Conservation (phyloP, 371 early-diverging fungal genomes). For the Mycotypha africana region DNA sequence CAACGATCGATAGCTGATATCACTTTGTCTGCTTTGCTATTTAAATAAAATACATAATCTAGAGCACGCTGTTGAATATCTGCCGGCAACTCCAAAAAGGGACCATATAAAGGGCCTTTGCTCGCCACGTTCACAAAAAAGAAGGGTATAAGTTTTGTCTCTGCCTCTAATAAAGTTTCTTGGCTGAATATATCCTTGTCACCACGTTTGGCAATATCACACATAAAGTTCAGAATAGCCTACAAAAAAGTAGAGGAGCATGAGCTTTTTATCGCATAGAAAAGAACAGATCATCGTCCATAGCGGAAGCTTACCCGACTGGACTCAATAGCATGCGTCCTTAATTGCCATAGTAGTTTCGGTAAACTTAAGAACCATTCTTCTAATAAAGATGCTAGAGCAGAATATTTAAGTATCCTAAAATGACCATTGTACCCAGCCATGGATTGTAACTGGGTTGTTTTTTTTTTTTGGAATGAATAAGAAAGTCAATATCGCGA, state of each 20-base stretch:
- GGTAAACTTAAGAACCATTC: constrained; percentile 46
- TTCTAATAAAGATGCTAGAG: constrained; percentile 16
- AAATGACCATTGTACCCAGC: constrained; percentile 39
- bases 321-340: constrained; percentile 38
- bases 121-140: constrained; percentile 40
- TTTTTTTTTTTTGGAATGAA: no score
- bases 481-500: no score
- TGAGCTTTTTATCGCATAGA: no score
- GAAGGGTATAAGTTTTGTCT: constrained; percentile 39
- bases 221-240: constrained; percentile 25
- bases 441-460: constrained; percentile 33
- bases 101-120: constrained; percentile 42
- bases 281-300: no score
- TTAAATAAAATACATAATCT: constrained; percentile 43
- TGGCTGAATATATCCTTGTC: constrained; percentile 25
- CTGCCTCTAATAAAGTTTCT: constrained; percentile 30
- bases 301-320: constrained; percentile 38
- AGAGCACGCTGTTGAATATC: constrained; percentile 44
- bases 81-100: constrained; percentile 35
- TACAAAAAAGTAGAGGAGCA: constrained; percentile 1
- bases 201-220: constrained; percentile 27
- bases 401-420: constrained; percentile 12
- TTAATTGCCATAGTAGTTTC: constrained; percentile 51
- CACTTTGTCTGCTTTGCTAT: constrained; percentile 24
- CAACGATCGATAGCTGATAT: constrained; percentile 18